These are phyloP conservation scores for Cladobotryum mycophilum DNA, from an alignment of 2,329 filamentous ascomycete species.

Conservation along the genomic window DNA sequence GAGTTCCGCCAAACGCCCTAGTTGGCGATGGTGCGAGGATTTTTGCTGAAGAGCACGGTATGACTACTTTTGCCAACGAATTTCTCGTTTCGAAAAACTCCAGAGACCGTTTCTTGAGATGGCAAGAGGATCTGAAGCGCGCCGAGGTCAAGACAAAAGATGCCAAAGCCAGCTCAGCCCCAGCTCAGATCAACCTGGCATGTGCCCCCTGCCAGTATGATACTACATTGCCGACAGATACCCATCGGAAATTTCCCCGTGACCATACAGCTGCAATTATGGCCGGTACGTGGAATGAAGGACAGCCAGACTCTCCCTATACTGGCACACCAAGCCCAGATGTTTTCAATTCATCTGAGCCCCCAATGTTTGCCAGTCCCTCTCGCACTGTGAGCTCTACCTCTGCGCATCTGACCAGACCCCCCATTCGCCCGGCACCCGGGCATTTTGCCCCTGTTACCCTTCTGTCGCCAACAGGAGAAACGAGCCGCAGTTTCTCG, in stretches of 20 bases:
- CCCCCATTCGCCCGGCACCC: background rate
- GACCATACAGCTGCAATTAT: slow-evolving; percentile 51
- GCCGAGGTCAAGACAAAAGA: slow-evolving; percentile 44
- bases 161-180: slow-evolving; percentile 13
- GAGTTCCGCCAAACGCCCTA: slow-evolving; percentile 88
- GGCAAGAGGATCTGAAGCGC: slow-evolving; percentile 66
- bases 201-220: slow-evolving; percentile 29
- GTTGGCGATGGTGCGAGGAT: slow-evolving; percentile 77
- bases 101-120: slow-evolving; percentile 69
- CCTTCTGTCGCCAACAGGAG: background rate
- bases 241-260: slow-evolving; percentile 21
- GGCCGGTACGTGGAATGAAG: slow-evolving; percentile 56
- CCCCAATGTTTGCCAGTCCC: slow-evolving; percentile 9
- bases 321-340: slow-evolving; percentile 23
- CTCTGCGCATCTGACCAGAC: background rate
- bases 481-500: background rate
- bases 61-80: slow-evolving; percentile 68
- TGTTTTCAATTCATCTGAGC: slow-evolving; percentile 12
- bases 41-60: slow-evolving; percentile 76
- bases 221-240: slow-evolving; percentile 22
- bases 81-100: slow-evolving; percentile 74
- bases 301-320: slow-evolving; percentile 52
- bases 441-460: background rate
- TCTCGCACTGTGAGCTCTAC: slow-evolving; percentile 2
- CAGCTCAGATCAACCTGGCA: slow-evolving; percentile 12